Conservation (phyloP, 2,329 filamentous ascomycete species). For the Nemania bipapillata region DNA sequence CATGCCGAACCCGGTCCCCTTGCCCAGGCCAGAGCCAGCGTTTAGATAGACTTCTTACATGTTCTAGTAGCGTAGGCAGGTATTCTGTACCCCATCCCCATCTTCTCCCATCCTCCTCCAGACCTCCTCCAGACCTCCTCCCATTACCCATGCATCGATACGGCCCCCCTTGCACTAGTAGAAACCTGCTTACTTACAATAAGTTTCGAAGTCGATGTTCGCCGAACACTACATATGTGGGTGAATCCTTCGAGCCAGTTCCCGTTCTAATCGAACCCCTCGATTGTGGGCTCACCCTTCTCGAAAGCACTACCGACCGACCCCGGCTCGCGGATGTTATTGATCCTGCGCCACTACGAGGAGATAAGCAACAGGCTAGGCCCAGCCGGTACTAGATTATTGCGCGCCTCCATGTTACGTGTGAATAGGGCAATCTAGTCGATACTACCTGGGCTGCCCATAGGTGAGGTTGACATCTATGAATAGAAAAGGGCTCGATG, state of each 20-base stretch:
- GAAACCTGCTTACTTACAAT: slow-evolving; percentile 33
- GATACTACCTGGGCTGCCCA: slow-evolving; percentile 22
- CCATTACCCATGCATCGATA: slow-evolving; percentile 5
- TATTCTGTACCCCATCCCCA: too few species aligned
- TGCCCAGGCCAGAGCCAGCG: slow-evolving; percentile 13
- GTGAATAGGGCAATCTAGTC: slow-evolving; percentile 20
- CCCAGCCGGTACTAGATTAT: slow-evolving; percentile 11
- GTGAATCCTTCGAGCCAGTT: slow-evolving; percentile 32
- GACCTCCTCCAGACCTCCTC: slow-evolving; percentile 27
- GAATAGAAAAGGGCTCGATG: slow-evolving; percentile 34
- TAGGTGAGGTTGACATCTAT: slow-evolving; percentile 31
- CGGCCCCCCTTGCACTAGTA: slow-evolving; percentile 20
- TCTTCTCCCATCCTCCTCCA: slow-evolving; percentile 26
- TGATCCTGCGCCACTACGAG: slow-evolving; percentile 33
- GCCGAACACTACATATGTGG: slow-evolving; percentile 26
- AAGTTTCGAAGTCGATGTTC: slow-evolving; percentile 12
- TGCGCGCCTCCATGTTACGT: slow-evolving; percentile 19
- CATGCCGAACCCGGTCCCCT: slow-evolving; percentile 27
- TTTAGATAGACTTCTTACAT: slow-evolving; percentile 26
- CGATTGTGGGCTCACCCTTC: slow-evolving; percentile 14
- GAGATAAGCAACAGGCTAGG: slow-evolving; percentile 23
- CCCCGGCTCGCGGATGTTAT: slow-evolving; percentile 31
- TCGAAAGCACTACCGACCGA: slow-evolving; percentile 34
- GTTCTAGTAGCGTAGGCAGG: slow-evolving; percentile 19
- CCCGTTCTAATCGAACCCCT: slow-evolving; percentile 23